Evolutionary conservation across 192 early-diverging fungal species (phyloP).

Genomic region (Lobosporangium transversale): DNA sequence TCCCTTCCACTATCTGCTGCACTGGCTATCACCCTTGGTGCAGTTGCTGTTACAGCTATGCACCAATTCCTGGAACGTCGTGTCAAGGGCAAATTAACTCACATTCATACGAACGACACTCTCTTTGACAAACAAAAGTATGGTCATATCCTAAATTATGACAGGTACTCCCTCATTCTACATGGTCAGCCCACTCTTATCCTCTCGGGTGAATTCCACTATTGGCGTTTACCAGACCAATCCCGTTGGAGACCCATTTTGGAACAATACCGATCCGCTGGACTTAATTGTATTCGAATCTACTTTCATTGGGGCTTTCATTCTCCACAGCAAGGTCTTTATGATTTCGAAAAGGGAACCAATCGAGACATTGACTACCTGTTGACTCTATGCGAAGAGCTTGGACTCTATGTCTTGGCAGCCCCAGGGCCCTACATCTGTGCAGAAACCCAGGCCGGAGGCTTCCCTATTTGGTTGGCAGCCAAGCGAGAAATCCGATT

Average conservation of each 20-base stretch:
- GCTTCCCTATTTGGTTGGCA: conserved; percentile 81
- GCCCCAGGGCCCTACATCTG: conserved; percentile 89
- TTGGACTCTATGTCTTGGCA: conserved; percentile 81
- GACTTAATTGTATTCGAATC: conserved; percentile 84
- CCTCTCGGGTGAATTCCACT: conserved; percentile 86
- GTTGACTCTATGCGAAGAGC: conserved; percentile 75
- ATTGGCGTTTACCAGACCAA: conserved; percentile 82
- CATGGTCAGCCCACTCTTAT: conserved; percentile 73
- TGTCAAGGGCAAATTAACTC: conserved; percentile 6
- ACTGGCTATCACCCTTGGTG: conserved; percentile 4
- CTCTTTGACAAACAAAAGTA: conserved; percentile 26
- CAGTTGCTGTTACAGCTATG: not conserved
- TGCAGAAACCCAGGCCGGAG: conserved; percentile 79
- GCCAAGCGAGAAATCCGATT: conserved; percentile 77
- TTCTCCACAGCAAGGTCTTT: conserved; percentile 77
- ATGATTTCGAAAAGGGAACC: conserved; percentile 79
- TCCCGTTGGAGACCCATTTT: conserved; percentile 74
- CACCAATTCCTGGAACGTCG: conserved; percentile 37
- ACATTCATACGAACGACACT: conserved; percentile 37
- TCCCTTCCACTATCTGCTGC: not conserved
- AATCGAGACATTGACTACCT: conserved; percentile 78
- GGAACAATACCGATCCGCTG: conserved; percentile 74
- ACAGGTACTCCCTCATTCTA: conserved; percentile 75
- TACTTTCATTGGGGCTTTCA: conserved; percentile 93
- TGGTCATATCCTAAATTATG: conserved; percentile 68